Evolutionary conservation across 176 grass and related monocot genomes (phyloP), one percentile per base, ranked within the genome.

Genomic region (Carex littledalei): DNA sequence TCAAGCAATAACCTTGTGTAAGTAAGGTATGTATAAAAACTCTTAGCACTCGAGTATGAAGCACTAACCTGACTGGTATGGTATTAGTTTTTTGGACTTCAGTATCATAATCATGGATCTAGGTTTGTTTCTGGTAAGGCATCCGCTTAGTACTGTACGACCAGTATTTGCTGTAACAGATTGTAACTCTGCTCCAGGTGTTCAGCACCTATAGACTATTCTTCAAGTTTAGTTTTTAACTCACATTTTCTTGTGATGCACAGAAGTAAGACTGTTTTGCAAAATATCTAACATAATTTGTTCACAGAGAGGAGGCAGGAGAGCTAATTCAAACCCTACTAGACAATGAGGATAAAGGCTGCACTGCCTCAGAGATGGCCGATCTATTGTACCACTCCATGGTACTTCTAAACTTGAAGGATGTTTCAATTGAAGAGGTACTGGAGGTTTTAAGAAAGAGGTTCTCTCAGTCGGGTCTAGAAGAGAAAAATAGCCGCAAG

Each of bases 351-450:
- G 94, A 93, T 15, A 87, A 82, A 75, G 78, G 61, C 13, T 85
- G 90, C 24, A 77, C 87, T 1, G 86, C 92, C 22, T 94, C 88
- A 0, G 95, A 98, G 89, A 98, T 98, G 95, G 91, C 84, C 6
- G 95, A 98, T 91, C 29, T 98, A 55, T 57, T 98, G 55, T 98
- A 94, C 85, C 95, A 98, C 43, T 80, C 89, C 3, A 98, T 98
- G 95, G 95, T 98, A 65, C 86, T 98, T 78, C 89, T 97, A 5
- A 88, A 84, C 0, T 47, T 92, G 34, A 94, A 90, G 81, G 92
- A 84, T 76, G 94, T 92, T 15, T 89, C 89, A 73, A 92, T 97
- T 85, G 92, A 94, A 53, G 86, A 94, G 54, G 94, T 92, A n/a
- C 45, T 97, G 2, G 90, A 90, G 67, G 37, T 94, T 83, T 85